These are phyloP conservation scores for Trametes cinnabarina DNA, from an alignment of 768 basidiomycete genomes.

Conservation along the genomic window DNA sequence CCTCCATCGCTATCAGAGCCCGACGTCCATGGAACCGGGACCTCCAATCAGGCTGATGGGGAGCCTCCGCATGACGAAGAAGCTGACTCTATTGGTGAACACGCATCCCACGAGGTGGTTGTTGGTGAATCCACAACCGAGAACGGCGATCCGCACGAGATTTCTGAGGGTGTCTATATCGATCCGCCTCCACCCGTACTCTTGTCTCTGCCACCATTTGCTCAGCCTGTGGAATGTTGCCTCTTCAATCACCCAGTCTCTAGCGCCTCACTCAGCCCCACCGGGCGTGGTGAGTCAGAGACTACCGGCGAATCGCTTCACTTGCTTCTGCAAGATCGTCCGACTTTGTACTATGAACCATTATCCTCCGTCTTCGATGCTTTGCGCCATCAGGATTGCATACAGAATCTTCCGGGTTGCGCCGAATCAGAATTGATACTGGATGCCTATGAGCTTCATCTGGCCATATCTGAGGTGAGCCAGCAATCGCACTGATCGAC, in stretches of 20 bases:
- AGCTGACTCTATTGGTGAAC: neutral
- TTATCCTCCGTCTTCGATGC: conserved; percentile 68
- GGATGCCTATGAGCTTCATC: conserved; percentile 67
- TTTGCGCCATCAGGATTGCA: conserved; percentile 58
- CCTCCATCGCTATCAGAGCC: neutral
- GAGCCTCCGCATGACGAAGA: neutral
- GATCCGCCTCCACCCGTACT: conserved; percentile 73
- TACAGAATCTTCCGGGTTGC: conserved; percentile 46
- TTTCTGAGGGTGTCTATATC: conserved; percentile 56
- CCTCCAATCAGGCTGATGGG: neutral
- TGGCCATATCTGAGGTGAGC: conserved; percentile 64
- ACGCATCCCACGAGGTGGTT: neutral
- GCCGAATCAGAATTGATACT: conserved; percentile 62
- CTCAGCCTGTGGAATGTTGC: conserved; percentile 41
- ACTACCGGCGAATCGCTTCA: neutral
- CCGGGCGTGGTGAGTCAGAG: conserved; percentile 2
- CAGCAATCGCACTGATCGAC: neutral
- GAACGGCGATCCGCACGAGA: conserved; percentile 20
- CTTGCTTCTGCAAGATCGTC: conserved; percentile 60
- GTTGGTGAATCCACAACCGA: neutral
- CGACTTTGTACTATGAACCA: conserved; percentile 78
- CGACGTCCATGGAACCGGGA: neutral
- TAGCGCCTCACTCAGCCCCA: conserved; percentile 17
- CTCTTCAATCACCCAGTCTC: conserved; percentile 55
- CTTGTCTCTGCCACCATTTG: conserved; percentile 40